Evolutionary conservation across 2,329 filamentous ascomycete genomes (phyloP).

Genomic region (Penicillium freii): DNA sequence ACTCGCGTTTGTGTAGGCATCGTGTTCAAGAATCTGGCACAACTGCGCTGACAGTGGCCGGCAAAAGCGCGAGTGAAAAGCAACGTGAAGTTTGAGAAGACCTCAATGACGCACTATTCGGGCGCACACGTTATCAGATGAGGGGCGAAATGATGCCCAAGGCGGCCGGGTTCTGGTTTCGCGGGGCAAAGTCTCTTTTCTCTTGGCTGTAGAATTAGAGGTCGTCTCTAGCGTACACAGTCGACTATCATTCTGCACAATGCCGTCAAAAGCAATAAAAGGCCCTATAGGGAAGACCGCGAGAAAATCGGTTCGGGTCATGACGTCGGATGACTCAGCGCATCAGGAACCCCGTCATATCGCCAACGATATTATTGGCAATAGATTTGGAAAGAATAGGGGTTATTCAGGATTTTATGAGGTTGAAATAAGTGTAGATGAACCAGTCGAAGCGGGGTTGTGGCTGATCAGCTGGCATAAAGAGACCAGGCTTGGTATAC

Average conservation of each 20-base stretch:
- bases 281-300: conserved; percentile 11
- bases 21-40: conserved; percentile 24
- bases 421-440: not conserved
- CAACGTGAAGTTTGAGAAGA: conserved; percentile 27
- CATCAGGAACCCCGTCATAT: not conserved
- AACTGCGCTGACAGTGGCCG: conserved; percentile 33
- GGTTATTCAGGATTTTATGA: not conserved
- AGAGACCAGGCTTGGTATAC: not conserved
- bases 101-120: conserved; percentile 21
- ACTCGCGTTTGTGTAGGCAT: conserved; percentile 35
- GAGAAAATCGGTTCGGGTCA: conserved; percentile 13
- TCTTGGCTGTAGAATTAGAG: not conserved
- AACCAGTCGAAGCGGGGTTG: not conserved
- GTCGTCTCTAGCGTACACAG: conserved; percentile 7
- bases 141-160: conserved; percentile 16
- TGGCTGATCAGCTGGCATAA: not conserved
- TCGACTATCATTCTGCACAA: conserved; percentile 15
- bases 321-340: conserved; percentile 30
- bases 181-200: not conserved
- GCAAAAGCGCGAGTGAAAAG: conserved; percentile 28
- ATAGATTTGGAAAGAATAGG: not conserved
- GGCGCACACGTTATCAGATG: conserved; percentile 14
- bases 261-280: conserved; percentile 7
- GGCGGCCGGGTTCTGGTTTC: conserved; percentile 7
- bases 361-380: not conserved